These are phyloP conservation scores for Beauveria bassiana DNA, from an alignment of 2,329 filamentous ascomycete species.

Conservation along the genomic window DNA sequence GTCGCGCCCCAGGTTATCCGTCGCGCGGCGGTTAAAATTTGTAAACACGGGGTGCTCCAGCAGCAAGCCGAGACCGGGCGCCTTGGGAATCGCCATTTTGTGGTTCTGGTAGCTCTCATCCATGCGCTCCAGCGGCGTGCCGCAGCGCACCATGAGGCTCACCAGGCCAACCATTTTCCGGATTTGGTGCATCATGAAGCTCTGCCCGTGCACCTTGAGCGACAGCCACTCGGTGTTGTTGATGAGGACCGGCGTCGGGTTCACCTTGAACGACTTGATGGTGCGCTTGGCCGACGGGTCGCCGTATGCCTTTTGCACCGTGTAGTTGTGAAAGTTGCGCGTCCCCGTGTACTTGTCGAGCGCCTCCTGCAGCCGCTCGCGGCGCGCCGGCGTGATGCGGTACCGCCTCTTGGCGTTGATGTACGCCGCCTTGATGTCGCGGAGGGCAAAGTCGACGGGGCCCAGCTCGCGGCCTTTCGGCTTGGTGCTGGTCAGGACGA, in stretches of 20 bases:
- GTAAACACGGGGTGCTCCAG: slow-evolving; percentile 90
- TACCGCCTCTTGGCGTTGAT: slow-evolving; percentile 77
- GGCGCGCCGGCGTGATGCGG: slow-evolving; percentile 64
- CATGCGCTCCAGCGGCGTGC: slow-evolving; percentile 65
- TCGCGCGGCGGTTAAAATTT: slow-evolving; percentile 71
- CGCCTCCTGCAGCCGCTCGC: slow-evolving; percentile 66
- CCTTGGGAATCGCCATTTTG: slow-evolving; percentile 86
- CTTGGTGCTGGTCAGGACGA: slow-evolving; percentile 24
- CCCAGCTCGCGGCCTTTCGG: slow-evolving; percentile 34
- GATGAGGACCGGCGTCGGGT: slow-evolving; percentile 70
- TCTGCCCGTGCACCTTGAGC: slow-evolving; percentile 92
- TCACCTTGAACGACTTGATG: slow-evolving; percentile 86
- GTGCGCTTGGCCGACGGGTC: slow-evolving; percentile 82
- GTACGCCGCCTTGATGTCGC: slow-evolving; percentile 73
- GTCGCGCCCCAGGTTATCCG: slow-evolving; percentile 53
- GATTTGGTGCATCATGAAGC: slow-evolving; percentile 99
- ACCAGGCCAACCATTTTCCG: slow-evolving; percentile 98
- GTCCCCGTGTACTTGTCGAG: slow-evolving; percentile 75
- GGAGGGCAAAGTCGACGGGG: slow-evolving; percentile 57
- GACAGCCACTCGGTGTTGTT: slow-evolving; percentile 92
- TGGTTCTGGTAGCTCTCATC: slow-evolving; percentile 62
- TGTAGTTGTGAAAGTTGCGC: slow-evolving; percentile 95
- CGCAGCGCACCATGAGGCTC: slow-evolving; percentile 75
- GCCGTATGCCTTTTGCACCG: slow-evolving; percentile 72
- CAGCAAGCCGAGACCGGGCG: slow-evolving; percentile 78